Base-by-base conservation (phyloP, 2,329 filamentous ascomycete species). In the Sporothrix globosa region DNA sequence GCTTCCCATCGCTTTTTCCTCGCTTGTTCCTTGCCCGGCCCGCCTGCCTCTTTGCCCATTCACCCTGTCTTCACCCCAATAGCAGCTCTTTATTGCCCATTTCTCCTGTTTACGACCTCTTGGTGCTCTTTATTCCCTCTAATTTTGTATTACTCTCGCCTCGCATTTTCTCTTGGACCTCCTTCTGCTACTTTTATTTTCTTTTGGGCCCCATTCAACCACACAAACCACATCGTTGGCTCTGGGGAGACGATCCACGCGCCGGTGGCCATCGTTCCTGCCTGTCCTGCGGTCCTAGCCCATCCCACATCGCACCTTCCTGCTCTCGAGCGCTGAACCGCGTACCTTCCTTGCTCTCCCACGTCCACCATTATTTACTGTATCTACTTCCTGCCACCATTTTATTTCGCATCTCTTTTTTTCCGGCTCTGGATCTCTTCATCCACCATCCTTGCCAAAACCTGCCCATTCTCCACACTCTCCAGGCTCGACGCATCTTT, bases 401-500 rank as follows among this genome's bases (percentile, higher is more conserved):
- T 34, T 21, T 39, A 17, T 19, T 46, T 61, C 13, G n/a, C 21
- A 44, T 46, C 39, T 46, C 39, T 46, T 10, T 27, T 46, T 63
- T 63, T 41, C 56, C 34, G 39, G 39, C 21, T 6, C 58, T 54
- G 27, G 14, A 48, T 54, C 68, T 39, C 14, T n/a, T 39, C 46
- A 52, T 52, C 11, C 63, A 52, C 14, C 63, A 65, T 66, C 63
- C 46, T 17, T 66, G 44, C 27, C 61, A 53, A 50, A n/a, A 39
- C 9, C 34, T 27, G 17, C 39, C 19, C 21, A 50, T 44, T 65
- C 46, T 61, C 39, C 65, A 27, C 65, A 53, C 19, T 66, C 30
- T 53, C 60, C 4, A 48, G 41, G 41, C 60, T 30, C 60, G 14
- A 39, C 54, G 27, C 54, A 39, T 34, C 56, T 41, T 13, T 46